Conservation (phyloP, 2,329 filamentous ascomycete species). For the Alternaria triticina region DNA sequence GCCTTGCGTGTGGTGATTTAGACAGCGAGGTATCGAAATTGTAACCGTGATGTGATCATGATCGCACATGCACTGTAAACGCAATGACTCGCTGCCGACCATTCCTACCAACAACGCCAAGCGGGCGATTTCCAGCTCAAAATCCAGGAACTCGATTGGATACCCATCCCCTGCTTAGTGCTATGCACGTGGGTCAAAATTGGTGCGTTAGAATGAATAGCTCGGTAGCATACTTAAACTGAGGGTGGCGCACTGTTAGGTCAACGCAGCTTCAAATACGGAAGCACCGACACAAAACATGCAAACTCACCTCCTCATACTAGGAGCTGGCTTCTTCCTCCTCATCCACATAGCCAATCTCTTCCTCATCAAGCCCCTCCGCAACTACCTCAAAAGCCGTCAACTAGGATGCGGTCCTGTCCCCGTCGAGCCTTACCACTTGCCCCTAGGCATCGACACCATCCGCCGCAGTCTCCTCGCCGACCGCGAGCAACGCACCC, state of each 20-base stretch:
- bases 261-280: neutral
- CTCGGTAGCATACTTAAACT: neutral
- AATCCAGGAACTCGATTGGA: neutral
- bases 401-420: constrained; percentile 2
- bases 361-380: neutral
- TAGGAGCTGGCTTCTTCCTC: rapidly evolving
- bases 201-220: neutral
- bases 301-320: neutral
- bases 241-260: neutral
- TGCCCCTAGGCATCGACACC: constrained; percentile 2
- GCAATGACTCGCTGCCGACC: neutral
- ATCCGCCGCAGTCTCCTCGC: neutral
- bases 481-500: constrained; percentile 6
- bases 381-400: neutral
- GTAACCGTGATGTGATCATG: neutral
- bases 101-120: neutral
- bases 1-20: too few relatives aligned
- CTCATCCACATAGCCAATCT: neutral
- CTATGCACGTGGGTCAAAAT: neutral
- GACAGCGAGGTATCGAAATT: neutral
- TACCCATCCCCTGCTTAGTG: neutral
- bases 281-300: neutral
- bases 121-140: neutral
- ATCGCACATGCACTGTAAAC: neutral
- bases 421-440: neutral